Evolutionary conservation across 371 early-diverging fungal genomes (phyloP).

Genomic region (Mortierella sp.): DNA sequence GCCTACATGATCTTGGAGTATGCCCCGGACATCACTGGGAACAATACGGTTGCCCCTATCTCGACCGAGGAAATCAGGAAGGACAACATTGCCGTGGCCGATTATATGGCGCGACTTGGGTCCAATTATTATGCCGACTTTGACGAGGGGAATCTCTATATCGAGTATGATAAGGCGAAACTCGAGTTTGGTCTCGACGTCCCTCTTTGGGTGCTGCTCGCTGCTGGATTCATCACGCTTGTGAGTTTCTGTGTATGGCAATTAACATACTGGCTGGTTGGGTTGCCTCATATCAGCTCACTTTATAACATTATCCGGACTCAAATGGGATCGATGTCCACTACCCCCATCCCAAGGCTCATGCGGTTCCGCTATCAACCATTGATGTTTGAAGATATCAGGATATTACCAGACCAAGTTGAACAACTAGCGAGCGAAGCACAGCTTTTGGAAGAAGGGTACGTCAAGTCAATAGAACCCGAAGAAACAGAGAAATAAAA

Average conservation of each 20-base stretch:
- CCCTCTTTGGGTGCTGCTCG: conserved; percentile 4
- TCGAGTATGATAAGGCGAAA: conserved; percentile 3
- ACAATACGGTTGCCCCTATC: not conserved
- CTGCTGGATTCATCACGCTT: too few relatives aligned
- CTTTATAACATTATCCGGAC: not conserved
- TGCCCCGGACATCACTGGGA: not conserved
- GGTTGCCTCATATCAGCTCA: not conserved
- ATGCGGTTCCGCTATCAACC: too few relatives aligned
- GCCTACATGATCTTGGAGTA: too few relatives aligned
- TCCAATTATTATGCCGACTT: conserved; percentile 4
- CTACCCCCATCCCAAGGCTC: too few relatives aligned
- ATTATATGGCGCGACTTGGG: conserved; percentile 6
- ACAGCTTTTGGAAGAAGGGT: too few relatives aligned
- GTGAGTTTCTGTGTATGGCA: not conserved
- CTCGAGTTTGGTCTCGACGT: conserved; percentile 2
- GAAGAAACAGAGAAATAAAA: too few relatives aligned
- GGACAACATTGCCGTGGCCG: not conserved
- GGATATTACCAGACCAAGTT: too few relatives aligned
- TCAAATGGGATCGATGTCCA: too few relatives aligned
- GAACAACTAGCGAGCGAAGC: too few relatives aligned
- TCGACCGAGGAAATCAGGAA: not conserved
- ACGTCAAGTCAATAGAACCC: too few relatives aligned
- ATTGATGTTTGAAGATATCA: too few relatives aligned
- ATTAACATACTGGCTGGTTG: not conserved
- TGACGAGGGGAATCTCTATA: not conserved